phyloP scores from a whole-genome alignment of 495 filamentous ascomycete genomes.

The Talaromyces adpressus region DNA sequence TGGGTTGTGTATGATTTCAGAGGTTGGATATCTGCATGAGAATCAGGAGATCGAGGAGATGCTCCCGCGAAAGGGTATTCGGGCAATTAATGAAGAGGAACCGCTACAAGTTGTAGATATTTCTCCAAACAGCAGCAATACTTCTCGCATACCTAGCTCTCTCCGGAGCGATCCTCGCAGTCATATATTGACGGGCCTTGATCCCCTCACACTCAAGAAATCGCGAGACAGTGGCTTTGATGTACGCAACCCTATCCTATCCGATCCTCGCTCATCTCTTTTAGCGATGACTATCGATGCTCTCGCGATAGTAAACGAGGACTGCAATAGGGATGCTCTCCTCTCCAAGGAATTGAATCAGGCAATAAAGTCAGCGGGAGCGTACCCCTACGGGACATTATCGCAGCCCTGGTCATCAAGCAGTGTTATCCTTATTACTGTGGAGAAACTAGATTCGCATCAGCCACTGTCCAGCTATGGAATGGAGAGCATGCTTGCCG shows the following conservation, averaged over 20 bases:
- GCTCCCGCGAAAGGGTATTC: constrained; percentile 21
- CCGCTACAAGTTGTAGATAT: constrained; percentile 23
- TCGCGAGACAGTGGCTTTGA: no score
- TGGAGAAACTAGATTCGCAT: constrained; percentile 41
- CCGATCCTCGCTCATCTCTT: no score
- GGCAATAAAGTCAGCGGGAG: no score
- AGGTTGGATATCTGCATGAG: constrained; percentile 29
- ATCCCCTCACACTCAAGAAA: no score
- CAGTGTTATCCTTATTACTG: constrained; percentile 45
- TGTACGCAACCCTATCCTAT: no score
- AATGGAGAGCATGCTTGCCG: constrained; percentile 46
- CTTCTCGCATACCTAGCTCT: constrained; percentile 15
- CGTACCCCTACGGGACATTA: no score
- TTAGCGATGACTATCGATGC: no score
- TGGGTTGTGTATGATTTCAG: constrained; percentile 17
- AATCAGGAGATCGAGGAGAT: constrained; percentile 25
- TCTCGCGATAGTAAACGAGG: no score
- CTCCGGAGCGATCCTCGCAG: constrained; percentile 5
- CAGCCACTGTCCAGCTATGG: constrained; percentile 35
- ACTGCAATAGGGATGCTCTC: no score
- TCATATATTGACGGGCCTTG: no score
- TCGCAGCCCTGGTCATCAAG: constrained; percentile 11
- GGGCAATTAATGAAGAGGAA: constrained; percentile 26
- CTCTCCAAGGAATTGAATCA: no score
- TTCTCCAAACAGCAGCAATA: no score